Conservation (phyloP, 306 rosid species). For the Cicer cuneatum region DNA sequence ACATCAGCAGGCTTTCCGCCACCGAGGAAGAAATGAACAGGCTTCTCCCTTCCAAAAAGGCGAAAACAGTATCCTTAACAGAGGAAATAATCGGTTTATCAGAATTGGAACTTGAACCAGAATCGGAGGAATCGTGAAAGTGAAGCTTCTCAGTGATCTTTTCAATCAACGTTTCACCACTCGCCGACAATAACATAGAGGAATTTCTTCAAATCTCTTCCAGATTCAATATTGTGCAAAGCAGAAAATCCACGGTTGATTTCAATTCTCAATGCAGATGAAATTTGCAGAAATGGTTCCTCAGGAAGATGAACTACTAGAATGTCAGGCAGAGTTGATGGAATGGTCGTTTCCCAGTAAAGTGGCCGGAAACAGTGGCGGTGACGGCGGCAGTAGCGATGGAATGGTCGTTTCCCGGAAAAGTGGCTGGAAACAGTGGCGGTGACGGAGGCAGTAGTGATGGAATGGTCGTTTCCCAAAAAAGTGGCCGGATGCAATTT, state of each 20-base stretch:
- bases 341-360: too few relatives aligned
- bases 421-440: too few relatives aligned
- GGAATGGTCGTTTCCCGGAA: too few relatives aligned
- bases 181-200: too few relatives aligned
- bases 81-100: conserved; percentile 52
- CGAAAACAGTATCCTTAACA: conserved; percentile 63
- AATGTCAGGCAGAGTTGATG: conserved; percentile 68
- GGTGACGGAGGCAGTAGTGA: too few relatives aligned
- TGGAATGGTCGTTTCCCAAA: too few relatives aligned
- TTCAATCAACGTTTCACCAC: conserved; percentile 53
- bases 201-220: conserved; percentile 82
- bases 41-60: conserved; percentile 79
- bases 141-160: conserved; percentile 73
- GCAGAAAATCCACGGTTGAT: conserved; percentile 65
- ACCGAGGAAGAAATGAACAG: conserved; percentile 76
- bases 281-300: conserved; percentile 66
- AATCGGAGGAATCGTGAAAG: conserved; percentile 55
- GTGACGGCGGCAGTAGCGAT: too few relatives aligned
- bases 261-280: conserved; percentile 63
- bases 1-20: conserved; percentile 96
- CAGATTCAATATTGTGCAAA: conserved; percentile 64
- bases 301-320: conserved; percentile 77
- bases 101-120: conserved; percentile 48
- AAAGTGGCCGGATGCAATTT: too few relatives aligned
- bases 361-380: too few relatives aligned